These are phyloP conservation scores for Mycosphaerella sp. DNA, from an alignment of 2,329 filamentous ascomycete species.

Conservation along the genomic window DNA sequence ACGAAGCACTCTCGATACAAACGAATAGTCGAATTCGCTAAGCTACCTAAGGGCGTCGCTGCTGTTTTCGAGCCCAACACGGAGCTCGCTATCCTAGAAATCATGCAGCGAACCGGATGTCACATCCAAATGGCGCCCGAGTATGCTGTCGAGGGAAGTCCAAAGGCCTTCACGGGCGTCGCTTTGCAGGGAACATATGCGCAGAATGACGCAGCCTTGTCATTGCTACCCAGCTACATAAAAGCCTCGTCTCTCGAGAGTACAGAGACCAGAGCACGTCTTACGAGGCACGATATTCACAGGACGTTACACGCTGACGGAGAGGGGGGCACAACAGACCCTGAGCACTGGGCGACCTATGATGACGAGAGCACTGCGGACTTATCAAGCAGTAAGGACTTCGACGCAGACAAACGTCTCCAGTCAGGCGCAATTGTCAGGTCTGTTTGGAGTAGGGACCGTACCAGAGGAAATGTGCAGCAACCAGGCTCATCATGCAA, in stretches of 20 bases:
- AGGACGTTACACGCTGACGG: background rate
- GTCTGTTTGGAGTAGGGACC: conserved; percentile 12
- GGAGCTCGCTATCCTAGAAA: conserved; percentile 23
- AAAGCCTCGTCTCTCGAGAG: background rate
- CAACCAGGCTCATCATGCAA: background rate
- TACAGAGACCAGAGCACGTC: background rate
- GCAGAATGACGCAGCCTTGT: conserved; percentile 18
- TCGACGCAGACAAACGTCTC: background rate
- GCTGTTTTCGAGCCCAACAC: conserved; percentile 20
- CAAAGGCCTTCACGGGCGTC: conserved; percentile 17
- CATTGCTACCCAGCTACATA: conserved; percentile 14
- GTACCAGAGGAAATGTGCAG: background rate
- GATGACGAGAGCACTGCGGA: background rate
- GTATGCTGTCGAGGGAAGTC: conserved; percentile 17
- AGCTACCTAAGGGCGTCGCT: conserved; percentile 17
- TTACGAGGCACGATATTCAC: conserved; percentile 1
- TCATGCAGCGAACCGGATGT: conserved; percentile 30
- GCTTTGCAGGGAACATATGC: conserved; percentile 19
- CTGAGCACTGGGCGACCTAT: background rate
- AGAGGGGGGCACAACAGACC: background rate
- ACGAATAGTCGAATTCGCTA: conserved; percentile 22
- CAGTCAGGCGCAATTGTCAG: background rate
- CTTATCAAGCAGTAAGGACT: background rate
- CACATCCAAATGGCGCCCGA: conserved; percentile 11
- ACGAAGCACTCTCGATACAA: conserved; percentile 8